A percentile compares a stretch with the other conserved stretches of the same genome.
These are phyloP conservation scores for Wickerhamiella siamensis DNA, from an alignment of 805 yeast genomes.

Conservation along the genomic window DNA sequence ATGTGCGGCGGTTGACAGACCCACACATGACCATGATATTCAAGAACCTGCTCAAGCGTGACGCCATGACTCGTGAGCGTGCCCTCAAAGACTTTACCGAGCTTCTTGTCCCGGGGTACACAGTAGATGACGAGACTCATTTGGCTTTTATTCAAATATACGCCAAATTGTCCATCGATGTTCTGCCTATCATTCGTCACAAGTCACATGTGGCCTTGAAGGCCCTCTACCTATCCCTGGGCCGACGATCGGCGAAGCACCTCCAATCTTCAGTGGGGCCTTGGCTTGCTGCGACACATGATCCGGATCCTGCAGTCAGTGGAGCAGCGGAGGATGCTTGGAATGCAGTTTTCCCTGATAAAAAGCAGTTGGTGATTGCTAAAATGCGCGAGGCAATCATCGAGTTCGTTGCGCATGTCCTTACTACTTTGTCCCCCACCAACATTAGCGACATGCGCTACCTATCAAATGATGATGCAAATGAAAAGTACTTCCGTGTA, in stretches of 20 bases:
- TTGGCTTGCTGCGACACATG: slow-evolving; percentile 60
- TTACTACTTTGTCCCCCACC: slow-evolving; percentile 43
- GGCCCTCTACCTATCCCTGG: slow-evolving; percentile 33
- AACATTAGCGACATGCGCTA: slow-evolving; percentile 65
- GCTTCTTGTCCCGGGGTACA: slow-evolving; percentile 21
- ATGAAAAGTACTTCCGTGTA: slow-evolving; percentile 47
- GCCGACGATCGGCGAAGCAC: slow-evolving; percentile 47
- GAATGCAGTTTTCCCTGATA: slow-evolving; percentile 39
- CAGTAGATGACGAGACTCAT: slow-evolving; percentile 42
- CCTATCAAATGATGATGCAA: slow-evolving; percentile 49
- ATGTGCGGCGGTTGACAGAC: slow-evolving; percentile 37
- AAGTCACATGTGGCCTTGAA: slow-evolving; percentile 55
- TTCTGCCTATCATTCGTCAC: slow-evolving; percentile 48
- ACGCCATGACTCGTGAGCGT: slow-evolving; percentile 72
- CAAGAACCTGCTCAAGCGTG: slow-evolving; percentile 64
- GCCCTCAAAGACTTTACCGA: slow-evolving; percentile 44
- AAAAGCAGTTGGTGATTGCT: slow-evolving; percentile 44
- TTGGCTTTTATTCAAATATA: slow-evolving; percentile 64
- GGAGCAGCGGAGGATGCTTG: slow-evolving; percentile 35
- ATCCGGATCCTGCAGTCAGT: slow-evolving; percentile 50
- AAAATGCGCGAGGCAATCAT: slow-evolving; percentile 43
- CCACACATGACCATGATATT: slow-evolving; percentile 47
- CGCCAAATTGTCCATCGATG: slow-evolving; percentile 63
- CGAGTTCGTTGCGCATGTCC: slow-evolving; percentile 37
- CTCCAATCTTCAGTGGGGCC: slow-evolving; percentile 59